These are phyloP conservation scores for Drosera spatulata DNA, from an alignment of 179 eudicot species.

Conservation along the genomic window DNA sequence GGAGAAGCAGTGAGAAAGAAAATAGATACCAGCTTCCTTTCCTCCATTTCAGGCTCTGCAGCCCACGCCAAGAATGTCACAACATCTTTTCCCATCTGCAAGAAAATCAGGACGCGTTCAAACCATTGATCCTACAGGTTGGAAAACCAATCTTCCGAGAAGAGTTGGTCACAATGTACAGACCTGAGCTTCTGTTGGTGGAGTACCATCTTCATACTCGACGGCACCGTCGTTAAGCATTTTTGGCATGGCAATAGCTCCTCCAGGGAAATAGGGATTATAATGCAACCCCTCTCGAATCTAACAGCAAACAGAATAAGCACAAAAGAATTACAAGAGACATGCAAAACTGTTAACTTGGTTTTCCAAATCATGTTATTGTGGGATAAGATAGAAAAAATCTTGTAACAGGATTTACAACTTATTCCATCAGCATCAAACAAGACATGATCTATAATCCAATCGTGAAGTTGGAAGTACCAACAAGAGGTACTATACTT, in stretches of 20 bases:
- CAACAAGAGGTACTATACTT: no score
- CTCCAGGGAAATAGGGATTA: slow-evolving; percentile 97
- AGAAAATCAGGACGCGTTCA: neutral
- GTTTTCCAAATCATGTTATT: no score
- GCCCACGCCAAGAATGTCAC: slow-evolving; percentile 85
- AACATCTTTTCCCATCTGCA: slow-evolving; percentile 93
- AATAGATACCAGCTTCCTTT: slow-evolving; percentile 66
- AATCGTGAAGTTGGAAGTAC: no score
- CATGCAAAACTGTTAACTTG: neutral
- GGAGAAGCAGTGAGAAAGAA: no score
- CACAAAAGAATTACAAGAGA: neutral
- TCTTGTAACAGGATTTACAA: no score
- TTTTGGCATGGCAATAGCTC: slow-evolving; percentile 97
- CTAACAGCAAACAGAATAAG: slow-evolving; percentile 12
- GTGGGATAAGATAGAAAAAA: no score
- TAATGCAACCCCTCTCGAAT: slow-evolving; percentile 89
- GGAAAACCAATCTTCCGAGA: no score
- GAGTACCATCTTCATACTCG: slow-evolving; percentile 93
- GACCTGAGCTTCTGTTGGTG: slow-evolving; percentile 98
- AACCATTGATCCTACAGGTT: no score
- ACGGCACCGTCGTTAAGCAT: slow-evolving; percentile 95
- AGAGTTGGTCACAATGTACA: neutral
- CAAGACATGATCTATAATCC: no score
- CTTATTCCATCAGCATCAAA: no score
- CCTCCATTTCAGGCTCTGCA: slow-evolving; percentile 99